Percentiles rank a stretch among this genome's conserved stretches.
Conservation (phyloP, 2,329 filamentous ascomycete genomes). For the Fusarium mundagurra region DNA sequence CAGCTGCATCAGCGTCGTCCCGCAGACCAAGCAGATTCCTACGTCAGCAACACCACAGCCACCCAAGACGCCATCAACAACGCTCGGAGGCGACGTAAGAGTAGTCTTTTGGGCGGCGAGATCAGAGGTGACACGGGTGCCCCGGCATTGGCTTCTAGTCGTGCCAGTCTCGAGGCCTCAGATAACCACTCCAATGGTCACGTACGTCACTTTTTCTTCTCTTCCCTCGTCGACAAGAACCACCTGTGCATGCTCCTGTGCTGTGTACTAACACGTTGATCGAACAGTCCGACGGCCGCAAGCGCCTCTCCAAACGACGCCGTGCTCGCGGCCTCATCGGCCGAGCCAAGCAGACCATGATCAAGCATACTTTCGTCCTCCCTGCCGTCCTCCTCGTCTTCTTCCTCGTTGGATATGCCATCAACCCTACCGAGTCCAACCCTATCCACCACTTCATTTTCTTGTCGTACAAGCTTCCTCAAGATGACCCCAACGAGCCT, state of each 20-base stretch:
- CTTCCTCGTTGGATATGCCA: slow-evolving; percentile 74
- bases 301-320: slow-evolving; percentile 63
- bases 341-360: slow-evolving; percentile 62
- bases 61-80: slow-evolving; percentile 47
- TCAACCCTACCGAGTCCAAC: slow-evolving; percentile 82
- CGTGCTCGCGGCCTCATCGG: slow-evolving; percentile 61
- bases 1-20: slow-evolving; percentile 53
- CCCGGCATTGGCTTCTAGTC: slow-evolving; percentile 63
- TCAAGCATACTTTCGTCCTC: slow-evolving; percentile 70
- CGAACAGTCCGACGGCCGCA: slow-evolving; percentile 44
- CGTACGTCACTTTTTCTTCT: slow-evolving; percentile 23
- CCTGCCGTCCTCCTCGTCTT: slow-evolving; percentile 75
- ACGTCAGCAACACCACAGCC: slow-evolving; percentile 33
- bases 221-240: not conserved
- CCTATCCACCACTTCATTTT: slow-evolving; percentile 85
- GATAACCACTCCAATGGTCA: slow-evolving; percentile 28
- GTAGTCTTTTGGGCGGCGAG: slow-evolving; percentile 63
- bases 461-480: slow-evolving; percentile 82
- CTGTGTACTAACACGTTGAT: slow-evolving; percentile 13
- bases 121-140: slow-evolving; percentile 66
- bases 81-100: slow-evolving; percentile 63
- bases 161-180: slow-evolving; percentile 54
- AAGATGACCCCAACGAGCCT: slow-evolving; percentile 53
- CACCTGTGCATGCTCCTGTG: not conserved
- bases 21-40: slow-evolving; percentile 45